Evolutionary conservation across 805 yeast genomes (phyloP).

Genomic region (Hanseniaspora valbyensis): DNA sequence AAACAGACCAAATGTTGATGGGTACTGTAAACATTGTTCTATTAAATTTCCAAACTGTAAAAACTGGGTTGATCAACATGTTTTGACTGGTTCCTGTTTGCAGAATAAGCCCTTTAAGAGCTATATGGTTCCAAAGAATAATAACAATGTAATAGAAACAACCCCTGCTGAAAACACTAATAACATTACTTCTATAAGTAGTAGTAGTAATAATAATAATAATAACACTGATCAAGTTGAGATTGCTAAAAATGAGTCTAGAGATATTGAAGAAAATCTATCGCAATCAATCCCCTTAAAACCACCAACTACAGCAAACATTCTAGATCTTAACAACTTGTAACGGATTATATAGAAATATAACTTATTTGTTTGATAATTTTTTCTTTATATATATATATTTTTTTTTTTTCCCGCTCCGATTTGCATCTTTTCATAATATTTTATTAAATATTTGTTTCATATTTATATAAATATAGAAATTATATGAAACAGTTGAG

Average conservation of each 20-base stretch:
- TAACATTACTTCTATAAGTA: too few species aligned
- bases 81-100: slow-evolving; percentile 30
- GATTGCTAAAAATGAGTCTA: too few species aligned
- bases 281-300: neutral
- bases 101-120: slow-evolving; percentile 9
- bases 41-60: slow-evolving; percentile 55
- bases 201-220: too few species aligned
- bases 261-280: neutral
- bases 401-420: too few species aligned
- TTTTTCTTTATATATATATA: neutral
- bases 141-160: too few species aligned
- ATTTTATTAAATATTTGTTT: too few species aligned
- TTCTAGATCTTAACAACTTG: slow-evolving; percentile 6
- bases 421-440: too few species aligned
- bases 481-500: too few species aligned
- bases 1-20: slow-evolving; percentile 56
- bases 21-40: slow-evolving; percentile 72
- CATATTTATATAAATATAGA: too few species aligned
- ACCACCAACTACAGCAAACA: slow-evolving; percentile 7
- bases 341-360: too few species aligned
- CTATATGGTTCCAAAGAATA: slow-evolving; percentile 3
- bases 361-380: neutral
- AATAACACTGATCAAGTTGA: too few species aligned
- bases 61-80: slow-evolving; percentile 67
- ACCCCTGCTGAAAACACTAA: too few species aligned